phyloP scores from a whole-genome alignment of 2,329 filamentous ascomycete genomes.

The Diaporthe citrichinensis region DNA sequence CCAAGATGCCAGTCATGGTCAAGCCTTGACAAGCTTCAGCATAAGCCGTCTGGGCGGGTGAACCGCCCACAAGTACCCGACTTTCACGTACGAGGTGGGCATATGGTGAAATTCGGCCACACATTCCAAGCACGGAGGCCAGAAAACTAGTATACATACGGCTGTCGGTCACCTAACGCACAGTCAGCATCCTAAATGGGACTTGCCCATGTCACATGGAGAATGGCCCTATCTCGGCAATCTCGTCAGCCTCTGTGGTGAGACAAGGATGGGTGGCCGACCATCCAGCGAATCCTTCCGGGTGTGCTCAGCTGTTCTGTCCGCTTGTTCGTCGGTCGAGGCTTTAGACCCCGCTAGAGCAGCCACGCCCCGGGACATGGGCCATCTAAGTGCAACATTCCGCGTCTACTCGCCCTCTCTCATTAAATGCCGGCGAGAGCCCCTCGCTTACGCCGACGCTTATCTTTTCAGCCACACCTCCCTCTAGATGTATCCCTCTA shows the following conservation, averaged over 20 bases:
- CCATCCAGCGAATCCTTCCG: not conserved
- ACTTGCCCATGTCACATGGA: not conserved
- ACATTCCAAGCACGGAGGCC: not conserved
- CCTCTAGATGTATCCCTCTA: not conserved
- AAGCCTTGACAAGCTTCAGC: conserved; percentile 29
- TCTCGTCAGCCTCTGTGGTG: not conserved
- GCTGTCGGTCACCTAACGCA: not conserved
- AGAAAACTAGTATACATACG: not conserved
- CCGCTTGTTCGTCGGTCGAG: not conserved
- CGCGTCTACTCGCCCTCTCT: not conserved
- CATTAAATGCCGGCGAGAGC: conserved; percentile 11
- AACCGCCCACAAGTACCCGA: conserved; percentile 8
- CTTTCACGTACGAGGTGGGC: not conserved
- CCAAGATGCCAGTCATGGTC: conserved; percentile 26
- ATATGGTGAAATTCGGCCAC: not conserved
- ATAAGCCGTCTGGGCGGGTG: not conserved
- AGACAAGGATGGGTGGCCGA: not conserved
- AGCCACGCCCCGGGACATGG: conserved; percentile 16
- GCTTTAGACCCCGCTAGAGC: not conserved
- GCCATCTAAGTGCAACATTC: not conserved
- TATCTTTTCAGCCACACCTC: conserved; percentile 11
- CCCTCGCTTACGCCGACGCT: conserved; percentile 27
- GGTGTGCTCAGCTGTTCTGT: not conserved
- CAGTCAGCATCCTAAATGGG: no score
- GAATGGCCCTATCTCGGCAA: not conserved